Evolutionary conservation across 2,329 filamentous ascomycete species (phyloP), one percentile per base, ranked within the genome.

Genomic region (Monosporascus sp.): DNA sequence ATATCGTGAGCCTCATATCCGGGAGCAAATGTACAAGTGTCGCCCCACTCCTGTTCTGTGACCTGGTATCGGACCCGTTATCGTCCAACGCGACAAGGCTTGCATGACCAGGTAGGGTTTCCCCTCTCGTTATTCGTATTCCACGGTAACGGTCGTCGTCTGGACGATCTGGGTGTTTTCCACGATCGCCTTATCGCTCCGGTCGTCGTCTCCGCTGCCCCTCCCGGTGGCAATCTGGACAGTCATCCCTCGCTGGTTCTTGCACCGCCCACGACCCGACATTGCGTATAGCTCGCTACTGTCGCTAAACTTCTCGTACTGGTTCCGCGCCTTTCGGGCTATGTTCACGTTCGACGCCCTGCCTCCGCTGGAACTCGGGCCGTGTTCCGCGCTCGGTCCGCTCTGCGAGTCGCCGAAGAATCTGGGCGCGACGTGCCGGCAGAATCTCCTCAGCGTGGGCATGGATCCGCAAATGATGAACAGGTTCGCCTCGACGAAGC

Each of bases 381-480:
- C 22, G 24, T 6, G 2, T 2, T 46, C 26, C 5, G 24, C n/a
- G n/a, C 43, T 27, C 6, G 3, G 11, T 16, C 9, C n/a, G 43
- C 8, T 46, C 26, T 46, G n/a, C 14, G 22, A 17, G 20, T 36
- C 45, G 27, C 59, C 60, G 26, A 69, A 59, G 16, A 68, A 36
- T 22, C 49, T 58, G 1, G 69, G 70, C 20, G 66, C 61, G 16
- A 71, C 57, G 54, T 70, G 65, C 22, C 61, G 61, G 50, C 71
- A 64, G 59, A 73, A 73, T 38, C 65, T 68, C 24, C 69, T 68
- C 8, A 72, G 49, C 1, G 71, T 73, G 1, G 71, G 70, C 53
- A 73, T 67, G 43, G 64, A 69, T 47, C 64, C 65, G 48, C 69
- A 64, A 31, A 63, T 62, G 20, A 65, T 53, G 48, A 67, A 61